These are phyloP conservation scores for Eustoma russellianum DNA, from an alignment of 257 asterid species.

Conservation along the genomic window DNA sequence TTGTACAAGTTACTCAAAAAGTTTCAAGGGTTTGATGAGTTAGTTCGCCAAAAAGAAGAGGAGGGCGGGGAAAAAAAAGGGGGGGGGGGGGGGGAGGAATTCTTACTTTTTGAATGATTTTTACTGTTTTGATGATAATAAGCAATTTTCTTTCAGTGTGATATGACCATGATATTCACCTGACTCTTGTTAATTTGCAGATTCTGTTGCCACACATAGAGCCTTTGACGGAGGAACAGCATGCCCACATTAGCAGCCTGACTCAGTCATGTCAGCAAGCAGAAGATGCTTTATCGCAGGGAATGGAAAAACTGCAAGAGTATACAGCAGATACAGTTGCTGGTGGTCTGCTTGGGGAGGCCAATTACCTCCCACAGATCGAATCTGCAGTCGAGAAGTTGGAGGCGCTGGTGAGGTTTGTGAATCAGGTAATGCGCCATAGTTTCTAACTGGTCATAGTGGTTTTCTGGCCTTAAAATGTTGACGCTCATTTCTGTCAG, in stretches of 20 bases:
- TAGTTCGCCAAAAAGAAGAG: too few species aligned
- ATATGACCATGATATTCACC: too few species aligned
- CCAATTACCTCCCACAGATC: constrained; percentile 49
- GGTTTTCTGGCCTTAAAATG: background rate
- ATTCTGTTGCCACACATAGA: constrained; percentile 59
- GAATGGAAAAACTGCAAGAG: constrained; percentile 68
- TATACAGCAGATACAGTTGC: constrained; percentile 49
- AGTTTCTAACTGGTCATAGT: background rate
- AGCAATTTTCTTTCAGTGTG: too few species aligned
- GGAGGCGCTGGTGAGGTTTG: constrained; percentile 59
- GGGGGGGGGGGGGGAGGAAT: too few species aligned
- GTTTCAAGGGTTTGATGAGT: too few species aligned
- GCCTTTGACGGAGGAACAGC: constrained; percentile 56
- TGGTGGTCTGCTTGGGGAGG: constrained; percentile 44
- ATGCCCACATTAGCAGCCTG: constrained; percentile 33
- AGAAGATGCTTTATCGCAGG: constrained; percentile 87
- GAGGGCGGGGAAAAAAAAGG: too few species aligned
- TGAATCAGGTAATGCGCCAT: constrained; percentile 51
- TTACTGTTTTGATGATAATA: too few species aligned
- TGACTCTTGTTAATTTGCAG: constrained; percentile 20
- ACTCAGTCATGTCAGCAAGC: constrained; percentile 76
- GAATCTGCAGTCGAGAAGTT: constrained; percentile 59
- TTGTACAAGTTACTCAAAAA: too few species aligned
- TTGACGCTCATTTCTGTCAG: background rate
- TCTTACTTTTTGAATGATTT: too few species aligned